Evolutionary conservation across 768 basidiomycete species (phyloP).

Genomic region (Hericium coralloides): DNA sequence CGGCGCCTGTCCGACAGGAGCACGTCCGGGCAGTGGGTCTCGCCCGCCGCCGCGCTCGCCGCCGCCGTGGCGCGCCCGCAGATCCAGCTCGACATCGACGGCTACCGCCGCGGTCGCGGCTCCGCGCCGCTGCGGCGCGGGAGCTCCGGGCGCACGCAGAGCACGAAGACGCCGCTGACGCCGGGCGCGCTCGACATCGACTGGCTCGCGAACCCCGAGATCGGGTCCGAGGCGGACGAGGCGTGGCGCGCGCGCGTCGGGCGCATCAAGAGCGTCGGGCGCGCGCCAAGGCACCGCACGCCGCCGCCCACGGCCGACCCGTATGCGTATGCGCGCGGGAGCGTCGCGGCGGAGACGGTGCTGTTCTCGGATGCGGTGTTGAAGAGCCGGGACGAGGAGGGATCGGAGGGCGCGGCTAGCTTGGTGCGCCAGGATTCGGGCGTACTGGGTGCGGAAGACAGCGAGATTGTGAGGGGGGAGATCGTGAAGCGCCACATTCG

Average conservation of each 20-base stretch:
- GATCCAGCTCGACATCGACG: neutral
- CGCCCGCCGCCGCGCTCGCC: neutral
- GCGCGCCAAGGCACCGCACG: slow-evolving; percentile 1
- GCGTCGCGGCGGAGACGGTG: slow-evolving; percentile 6
- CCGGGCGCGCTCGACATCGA: slow-evolving; percentile 1
- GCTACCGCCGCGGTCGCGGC: neutral
- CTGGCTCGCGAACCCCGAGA: slow-evolving; percentile 5
- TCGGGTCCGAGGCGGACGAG: neutral
- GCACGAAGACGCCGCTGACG: neutral
- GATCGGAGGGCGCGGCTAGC: neutral
- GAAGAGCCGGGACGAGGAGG: neutral
- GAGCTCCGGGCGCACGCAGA: neutral
- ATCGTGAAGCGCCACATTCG: neutral
- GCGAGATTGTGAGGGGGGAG: neutral
- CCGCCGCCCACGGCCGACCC: slow-evolving; percentile 1
- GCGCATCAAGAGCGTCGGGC: slow-evolving; percentile 2
- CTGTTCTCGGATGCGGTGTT: neutral
- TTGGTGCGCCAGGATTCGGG: slow-evolving; percentile 5
- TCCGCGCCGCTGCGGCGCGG: too few relatives aligned
- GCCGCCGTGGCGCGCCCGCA: neutral
- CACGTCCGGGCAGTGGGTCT: neutral
- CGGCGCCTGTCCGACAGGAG: neutral
- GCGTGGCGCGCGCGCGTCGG: neutral
- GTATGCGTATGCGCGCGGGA: neutral
- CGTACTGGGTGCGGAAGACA: slow-evolving; percentile 3